Conservation (phyloP, 1,284 basidiomycete genomes). For the Sporisorium iseilematis-ciliati region DNA sequence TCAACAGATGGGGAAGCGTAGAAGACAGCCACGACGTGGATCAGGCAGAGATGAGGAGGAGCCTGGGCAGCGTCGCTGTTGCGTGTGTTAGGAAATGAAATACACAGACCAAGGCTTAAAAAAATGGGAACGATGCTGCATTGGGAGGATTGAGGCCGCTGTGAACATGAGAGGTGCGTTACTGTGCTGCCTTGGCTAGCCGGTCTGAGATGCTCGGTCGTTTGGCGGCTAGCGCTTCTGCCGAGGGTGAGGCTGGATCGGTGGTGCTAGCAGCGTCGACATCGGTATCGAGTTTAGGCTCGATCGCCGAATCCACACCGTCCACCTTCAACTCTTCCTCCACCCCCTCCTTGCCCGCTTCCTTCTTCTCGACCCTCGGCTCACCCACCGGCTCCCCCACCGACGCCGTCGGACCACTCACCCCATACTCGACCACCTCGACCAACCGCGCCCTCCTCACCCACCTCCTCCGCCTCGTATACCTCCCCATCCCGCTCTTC, state of each 20-base stretch:
- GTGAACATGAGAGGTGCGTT: neutral
- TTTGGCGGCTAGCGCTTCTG: neutral
- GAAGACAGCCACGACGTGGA: constrained; percentile 87
- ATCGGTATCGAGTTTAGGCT: constrained; percentile 20
- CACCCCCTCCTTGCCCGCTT: neutral
- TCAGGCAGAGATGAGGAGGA: constrained; percentile 89
- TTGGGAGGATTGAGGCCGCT: no score
- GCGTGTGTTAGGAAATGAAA: constrained; percentile 27
- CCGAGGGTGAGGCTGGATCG: neutral
- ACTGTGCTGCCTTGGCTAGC: constrained; percentile 32
- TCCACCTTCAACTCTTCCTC: constrained; percentile 18
- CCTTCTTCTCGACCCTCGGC: constrained; percentile 4
- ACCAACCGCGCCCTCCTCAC: constrained; percentile 70
- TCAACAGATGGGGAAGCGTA: constrained; percentile 96
- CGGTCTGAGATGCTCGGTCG: constrained; percentile 32
- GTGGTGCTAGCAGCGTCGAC: constrained; percentile 18
- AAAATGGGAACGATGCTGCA: no score
- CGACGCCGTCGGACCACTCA: constrained; percentile 25
- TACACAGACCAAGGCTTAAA: neutral
- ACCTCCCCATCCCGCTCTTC: constrained; percentile 84
- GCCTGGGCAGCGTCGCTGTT: constrained; percentile 74
- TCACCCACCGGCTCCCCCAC: neutral
- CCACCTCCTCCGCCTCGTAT: constrained; percentile 71
- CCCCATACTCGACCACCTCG: constrained; percentile 63
- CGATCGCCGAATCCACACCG: constrained; percentile 1